Evolutionary conservation across 495 filamentous ascomycete species (phyloP).

Genomic region (Lasiosphaeris hirsuta): DNA sequence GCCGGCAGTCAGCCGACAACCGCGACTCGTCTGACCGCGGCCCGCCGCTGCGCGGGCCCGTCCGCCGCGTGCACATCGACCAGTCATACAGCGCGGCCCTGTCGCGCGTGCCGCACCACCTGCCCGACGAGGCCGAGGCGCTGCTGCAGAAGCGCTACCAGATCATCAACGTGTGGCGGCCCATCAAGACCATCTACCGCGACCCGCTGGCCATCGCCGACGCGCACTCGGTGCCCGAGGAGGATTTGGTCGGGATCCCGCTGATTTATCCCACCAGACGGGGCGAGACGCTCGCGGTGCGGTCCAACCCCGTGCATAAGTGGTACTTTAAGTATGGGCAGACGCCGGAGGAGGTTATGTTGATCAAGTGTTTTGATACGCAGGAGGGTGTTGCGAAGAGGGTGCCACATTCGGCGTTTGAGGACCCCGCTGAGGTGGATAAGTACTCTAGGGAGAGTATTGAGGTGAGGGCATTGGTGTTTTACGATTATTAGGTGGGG

Average conservation of each 20-base stretch:
- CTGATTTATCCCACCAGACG: conserved; percentile 71
- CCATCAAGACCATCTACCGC: conserved; percentile 60
- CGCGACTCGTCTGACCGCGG: background rate
- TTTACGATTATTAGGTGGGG: conserved; percentile 16
- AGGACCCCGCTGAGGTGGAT: conserved; percentile 49
- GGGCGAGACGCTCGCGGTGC: conserved; percentile 71
- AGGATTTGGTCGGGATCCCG: conserved; percentile 63
- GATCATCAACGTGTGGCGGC: conserved; percentile 76
- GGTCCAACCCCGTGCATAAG: conserved; percentile 51
- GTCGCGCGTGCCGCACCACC: conserved; percentile 56
- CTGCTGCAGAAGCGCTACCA: conserved; percentile 64
- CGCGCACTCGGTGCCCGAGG: conserved; percentile 55
- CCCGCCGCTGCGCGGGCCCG: conserved; percentile 52
- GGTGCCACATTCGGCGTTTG: conserved; percentile 64
- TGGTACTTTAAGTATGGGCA: conserved; percentile 81
- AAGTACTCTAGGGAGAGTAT: conserved; percentile 56
- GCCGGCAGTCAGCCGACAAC: conserved; percentile 31
- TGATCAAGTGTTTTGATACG: conserved; percentile 72
- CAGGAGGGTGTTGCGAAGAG: conserved; percentile 59
- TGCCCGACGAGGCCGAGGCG: conserved; percentile 59
- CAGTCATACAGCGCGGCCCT: conserved; percentile 61
- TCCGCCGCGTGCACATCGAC: conserved; percentile 68
- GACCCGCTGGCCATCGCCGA: conserved; percentile 64
- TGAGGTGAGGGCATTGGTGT: conserved; percentile 46
- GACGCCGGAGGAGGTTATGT: conserved; percentile 55